Evolutionary conservation across 306 rosid genomes (phyloP), one percentile per base, ranked within the genome.

Genomic region (Quercus aquifolioides): DNA sequence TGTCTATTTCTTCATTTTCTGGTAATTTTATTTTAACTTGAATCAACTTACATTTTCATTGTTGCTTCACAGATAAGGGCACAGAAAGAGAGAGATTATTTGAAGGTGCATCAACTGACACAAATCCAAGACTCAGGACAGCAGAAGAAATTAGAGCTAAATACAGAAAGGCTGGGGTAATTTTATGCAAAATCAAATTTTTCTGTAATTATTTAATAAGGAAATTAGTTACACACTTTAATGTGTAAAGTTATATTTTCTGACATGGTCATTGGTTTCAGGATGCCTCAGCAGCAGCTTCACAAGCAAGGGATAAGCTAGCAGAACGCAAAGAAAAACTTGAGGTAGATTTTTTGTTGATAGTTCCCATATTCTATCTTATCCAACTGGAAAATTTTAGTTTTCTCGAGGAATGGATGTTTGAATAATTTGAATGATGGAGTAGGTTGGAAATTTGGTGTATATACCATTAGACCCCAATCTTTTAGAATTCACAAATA

Each of bases 61-160:
- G 49, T 67, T 81, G 74, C 69, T 77, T 83, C 18, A 81, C 88
- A 92, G 96, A 78, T 63, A 89, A 88, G 78, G 91, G 52, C 78
- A 85, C 90, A 17, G 94, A 92, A 84, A 84, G 80, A 78, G 76
- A 85, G 64, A 94, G 80, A 85, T 74, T 92, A 81, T 43, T 94
- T 78, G 93, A 85, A 78, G 91, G 85, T 23, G 78, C 83, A 64
- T 57, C 86, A 73, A 77, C 81, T 30, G 84, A 83, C 78, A 65
- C 86, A 28, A 78, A 88, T 58, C 94, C 97, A 55, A 92, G 57
- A 79, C 69, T 35, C 70, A 91, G 96, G 80, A 94, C 96, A 55
- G 83, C 96, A 18, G 98, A 90, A 28, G 98, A 94, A 89, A 84
- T 92, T 69, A 92, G 85, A 87, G 98, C 97, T 38, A 94, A 92